These are phyloP conservation scores for Plasmodium adleri DNA, from an alignment of 169 alveolate species.

Conservation along the genomic window DNA sequence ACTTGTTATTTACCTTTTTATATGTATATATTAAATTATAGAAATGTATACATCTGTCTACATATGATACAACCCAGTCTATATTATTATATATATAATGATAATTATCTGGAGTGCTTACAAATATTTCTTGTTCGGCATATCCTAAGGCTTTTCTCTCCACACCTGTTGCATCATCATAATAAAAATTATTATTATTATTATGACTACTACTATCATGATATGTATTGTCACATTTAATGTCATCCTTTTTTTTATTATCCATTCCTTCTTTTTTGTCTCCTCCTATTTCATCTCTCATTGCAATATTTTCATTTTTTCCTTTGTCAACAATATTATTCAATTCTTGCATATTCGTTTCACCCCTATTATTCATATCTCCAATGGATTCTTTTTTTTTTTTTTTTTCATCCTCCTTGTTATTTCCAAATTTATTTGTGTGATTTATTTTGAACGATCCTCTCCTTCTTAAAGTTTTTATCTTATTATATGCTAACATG, in stretches of 20 bases:
- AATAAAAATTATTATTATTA: not conserved
- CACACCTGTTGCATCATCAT: not conserved
- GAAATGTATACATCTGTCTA: slow-evolving; percentile 10
- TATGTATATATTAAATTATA: slow-evolving; percentile 20
- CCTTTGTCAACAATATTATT: not conserved
- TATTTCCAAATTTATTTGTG: not conserved
- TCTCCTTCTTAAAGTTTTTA: slow-evolving; percentile 8
- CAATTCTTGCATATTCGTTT: not conserved
- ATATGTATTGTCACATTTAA: not conserved
- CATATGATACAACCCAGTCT: slow-evolving; percentile 48
- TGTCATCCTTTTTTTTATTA: not conserved
- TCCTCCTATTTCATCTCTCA: not conserved
- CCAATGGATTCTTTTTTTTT: not conserved
- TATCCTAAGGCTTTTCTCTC: not conserved
- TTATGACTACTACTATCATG: not conserved
- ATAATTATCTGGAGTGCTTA: slow-evolving; percentile 53
- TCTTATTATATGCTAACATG: slow-evolving; percentile 10
- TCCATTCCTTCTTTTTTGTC: not conserved
- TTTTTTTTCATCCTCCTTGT: not conserved
- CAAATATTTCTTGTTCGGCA: slow-evolving; percentile 24
- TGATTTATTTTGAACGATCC: not conserved
- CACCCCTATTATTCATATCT: too few relatives aligned
- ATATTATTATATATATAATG: slow-evolving; percentile 52
- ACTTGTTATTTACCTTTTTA: slow-evolving; percentile 14
- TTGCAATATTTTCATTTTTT: not conserved